Conservation (phyloP, 129 eudicot genomes). For the Flaveria ramosissima region DNA sequence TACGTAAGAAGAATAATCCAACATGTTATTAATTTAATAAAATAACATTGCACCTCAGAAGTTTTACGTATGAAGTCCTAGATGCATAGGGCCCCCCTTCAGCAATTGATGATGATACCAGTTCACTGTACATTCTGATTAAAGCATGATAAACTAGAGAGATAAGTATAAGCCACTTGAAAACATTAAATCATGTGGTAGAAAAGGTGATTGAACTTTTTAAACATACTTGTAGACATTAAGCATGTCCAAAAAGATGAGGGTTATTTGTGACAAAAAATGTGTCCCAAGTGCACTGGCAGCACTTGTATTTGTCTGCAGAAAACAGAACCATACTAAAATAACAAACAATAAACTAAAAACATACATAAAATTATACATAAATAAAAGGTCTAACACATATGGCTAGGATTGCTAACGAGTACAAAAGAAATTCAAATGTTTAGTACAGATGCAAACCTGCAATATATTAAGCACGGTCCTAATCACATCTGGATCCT, state of each 20-base stretch:
- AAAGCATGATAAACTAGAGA: neutral
- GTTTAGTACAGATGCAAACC: conserved; percentile 42
- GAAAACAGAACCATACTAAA: conserved; percentile 10
- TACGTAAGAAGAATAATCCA: conserved; percentile 8
- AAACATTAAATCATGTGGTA: neutral
- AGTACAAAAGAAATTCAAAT: conserved; percentile 3
- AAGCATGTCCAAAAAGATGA: conserved; percentile 95
- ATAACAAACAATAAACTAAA: conserved; percentile 14
- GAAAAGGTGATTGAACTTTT: neutral
- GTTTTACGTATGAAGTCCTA: conserved; percentile 78
- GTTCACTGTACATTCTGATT: conserved; percentile 96
- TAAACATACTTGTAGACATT: conserved; percentile 80
- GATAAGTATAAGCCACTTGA: conserved; percentile 5
- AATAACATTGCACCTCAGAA: conserved; percentile 58
- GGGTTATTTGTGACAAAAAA: conserved; percentile 78
- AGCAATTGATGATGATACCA: conserved; percentile 80
- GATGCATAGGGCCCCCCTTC: conserved; percentile 92
- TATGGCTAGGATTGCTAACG: neutral
- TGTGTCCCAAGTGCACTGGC: conserved; percentile 89
- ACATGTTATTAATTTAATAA: neutral
- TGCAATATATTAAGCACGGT: conserved; percentile 94
- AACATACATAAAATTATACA: neutral
- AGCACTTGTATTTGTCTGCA: conserved; percentile 95
- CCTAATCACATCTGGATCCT: conserved; percentile 79
- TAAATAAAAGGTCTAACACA: neutral